These are phyloP conservation scores for Suillus subalutaceus DNA, from an alignment of 768 basidiomycete genomes.

Conservation along the genomic window DNA sequence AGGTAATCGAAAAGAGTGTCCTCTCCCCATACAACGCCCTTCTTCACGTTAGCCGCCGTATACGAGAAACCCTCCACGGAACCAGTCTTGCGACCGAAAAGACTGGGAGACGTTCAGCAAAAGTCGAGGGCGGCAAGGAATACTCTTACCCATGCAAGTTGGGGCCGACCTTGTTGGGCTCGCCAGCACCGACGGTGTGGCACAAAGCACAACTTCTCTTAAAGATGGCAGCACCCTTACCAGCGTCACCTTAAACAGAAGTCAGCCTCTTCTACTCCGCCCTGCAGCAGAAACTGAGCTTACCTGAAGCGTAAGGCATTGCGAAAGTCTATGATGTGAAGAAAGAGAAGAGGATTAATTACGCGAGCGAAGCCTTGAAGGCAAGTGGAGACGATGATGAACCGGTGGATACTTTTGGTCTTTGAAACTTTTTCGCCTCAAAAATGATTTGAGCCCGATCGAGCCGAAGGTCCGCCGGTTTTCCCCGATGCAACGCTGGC, in stretches of 20 bases:
- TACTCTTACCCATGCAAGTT: conserved; percentile 85
- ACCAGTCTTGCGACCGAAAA: conserved; percentile 88
- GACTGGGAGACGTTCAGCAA: conserved; percentile 37
- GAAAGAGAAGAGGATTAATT: conserved; percentile 10
- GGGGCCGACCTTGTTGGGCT: conserved; percentile 89
- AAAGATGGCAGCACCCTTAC: conserved; percentile 93
- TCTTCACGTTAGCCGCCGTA: conserved; percentile 94
- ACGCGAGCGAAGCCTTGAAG: conserved; percentile 15
- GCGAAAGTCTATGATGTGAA: conserved; percentile 13
- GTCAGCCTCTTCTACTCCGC: neutral
- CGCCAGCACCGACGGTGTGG: conserved; percentile 82
- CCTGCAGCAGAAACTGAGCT: conserved; percentile 18
- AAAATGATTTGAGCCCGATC: conserved; percentile 27
- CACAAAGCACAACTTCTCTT: conserved; percentile 96
- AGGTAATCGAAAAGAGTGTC: conserved; percentile 93
- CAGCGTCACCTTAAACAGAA: conserved; percentile 67
- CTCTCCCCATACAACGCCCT: conserved; percentile 87
- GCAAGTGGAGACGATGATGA: conserved; percentile 13
- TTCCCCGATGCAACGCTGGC: conserved; percentile 24
- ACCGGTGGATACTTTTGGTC: conserved; percentile 5
- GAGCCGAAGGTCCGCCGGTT: conserved; percentile 26
- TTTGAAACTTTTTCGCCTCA: conserved; percentile 17
- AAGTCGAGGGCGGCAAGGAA: conserved; percentile 6
- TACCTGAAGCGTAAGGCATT: conserved; percentile 50
- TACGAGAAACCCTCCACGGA: conserved; percentile 86